Base-by-base conservation (phyloP, 2,329 filamentous ascomycete species). In the Xylariomycetidae sp. region DNA sequence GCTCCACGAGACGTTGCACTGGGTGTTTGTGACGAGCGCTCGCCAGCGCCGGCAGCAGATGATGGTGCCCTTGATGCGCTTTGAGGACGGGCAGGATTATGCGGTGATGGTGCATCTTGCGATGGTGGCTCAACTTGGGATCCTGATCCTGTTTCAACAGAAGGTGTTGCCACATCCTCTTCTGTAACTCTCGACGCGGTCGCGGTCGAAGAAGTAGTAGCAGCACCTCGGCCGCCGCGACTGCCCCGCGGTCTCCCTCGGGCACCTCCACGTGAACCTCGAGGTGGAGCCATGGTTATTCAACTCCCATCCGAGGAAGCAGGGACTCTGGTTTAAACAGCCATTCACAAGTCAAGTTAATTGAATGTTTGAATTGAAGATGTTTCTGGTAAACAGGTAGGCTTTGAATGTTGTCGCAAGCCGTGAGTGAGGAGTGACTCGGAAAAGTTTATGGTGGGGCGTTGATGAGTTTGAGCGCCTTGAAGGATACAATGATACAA, bases 1-100 rank as follows among this genome's bases (percentile, higher is more conserved):
- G 51, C 39, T 14, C 53, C 50, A n/a, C 59, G 49, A 13, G 59
- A 61, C 17, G 61, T 54, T 8, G 57, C 56, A 23, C 58, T 54
- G 4, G 63, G 48, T 5, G 59, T 52, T 22, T 56, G 45, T 6
- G 56, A 57, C 15, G 58, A 41, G 15, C 46, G 39, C 28, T 38
- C 28, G 18, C 33, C 33, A 12, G 44, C 15, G 20, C 20, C n/a
- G 20, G 20, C n/a, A 23, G 8, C 20, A n/a, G n/a, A n/a, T n/a
- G n/a, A n/a, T n/a, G n/a, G n/a, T n/a, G n/a, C n/a, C n/a, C n/a
- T n/a, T n/a, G n/a, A n/a, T n/a, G n/a, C n/a, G n/a, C n/a, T n/a
- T n/a, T n/a, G n/a, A n/a, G n/a, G n/a, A n/a, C n/a, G n/a, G n/a
- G n/a, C n/a, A n/a, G n/a, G n/a, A n/a, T n/a, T n/a, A n/a, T n/a